Base-by-base conservation (phyloP, 2,329 filamentous ascomycete genomes). In the Drechmeria coniospora region DNA sequence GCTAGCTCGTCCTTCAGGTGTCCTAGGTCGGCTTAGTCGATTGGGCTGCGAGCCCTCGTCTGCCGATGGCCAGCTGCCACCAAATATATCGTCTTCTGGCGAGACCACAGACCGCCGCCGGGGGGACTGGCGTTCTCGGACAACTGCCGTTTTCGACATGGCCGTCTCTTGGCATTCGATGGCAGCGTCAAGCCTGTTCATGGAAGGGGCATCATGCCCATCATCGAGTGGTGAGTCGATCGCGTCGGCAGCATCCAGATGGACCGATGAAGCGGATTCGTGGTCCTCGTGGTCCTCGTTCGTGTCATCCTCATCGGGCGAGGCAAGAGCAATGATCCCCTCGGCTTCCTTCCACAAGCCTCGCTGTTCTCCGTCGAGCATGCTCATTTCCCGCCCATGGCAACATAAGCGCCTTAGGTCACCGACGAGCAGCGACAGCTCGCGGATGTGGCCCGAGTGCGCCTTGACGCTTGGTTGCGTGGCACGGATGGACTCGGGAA, bases 321-420 rank as follows among this genome's bases (percentile, higher is more conserved):
- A 76, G 25, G 81, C 82, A n/a, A 92, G 58, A 19, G 80, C 78
- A 45, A 92, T 90, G 53, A 92, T 86, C 10, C 79, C 80, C 47
- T 90, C 79, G 2, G 83, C 81, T 47, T 90, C 80, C 41, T 74
- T 71, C 79, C 80, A 92, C 25, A 80, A 59, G 9, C 58, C 56
- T 9, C 63, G 61, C 14, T 73, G 64, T 5, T 63, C 46, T 6
- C 78, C 77, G 33, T 66, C 55, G 1, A 70, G 51, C 44, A 87
- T 65, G 22, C 73, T 64, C 45, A 83, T 66, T 24, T 75, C 67
- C 12, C 70, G 67, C 5, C 75, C 81, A 21, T 79, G 70, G 9
- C 75, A 64, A 34, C 76, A 76, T 10, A 90, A 58, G 32, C 79
- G 73, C 55, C 87, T 90, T 32, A 92, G 57, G 41, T 86, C 80